Conservation (phyloP, 805 yeast species). For the Candida tammaniensis region DNA sequence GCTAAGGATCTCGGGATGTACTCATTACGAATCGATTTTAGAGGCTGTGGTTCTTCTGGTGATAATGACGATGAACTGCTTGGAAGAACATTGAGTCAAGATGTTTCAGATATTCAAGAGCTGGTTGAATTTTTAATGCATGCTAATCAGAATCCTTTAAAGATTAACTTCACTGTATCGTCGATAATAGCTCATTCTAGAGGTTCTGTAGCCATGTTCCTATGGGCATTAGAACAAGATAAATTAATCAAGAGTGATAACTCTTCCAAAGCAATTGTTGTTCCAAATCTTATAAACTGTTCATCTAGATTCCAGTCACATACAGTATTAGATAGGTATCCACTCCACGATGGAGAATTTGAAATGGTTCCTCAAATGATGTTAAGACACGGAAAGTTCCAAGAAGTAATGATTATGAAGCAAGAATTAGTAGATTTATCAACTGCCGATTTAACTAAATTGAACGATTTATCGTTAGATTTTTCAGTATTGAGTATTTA, state of each 20-base stretch:
- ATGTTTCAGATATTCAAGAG: conserved; percentile 61
- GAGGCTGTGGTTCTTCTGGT: conserved; percentile 81
- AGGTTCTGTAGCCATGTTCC: conserved; percentile 72
- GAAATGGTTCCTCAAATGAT: conserved; percentile 17
- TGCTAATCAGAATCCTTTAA: conserved; percentile 32
- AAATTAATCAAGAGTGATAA: conserved; percentile 25
- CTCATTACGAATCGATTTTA: conserved; percentile 76
- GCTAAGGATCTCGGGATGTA: conserved; percentile 59
- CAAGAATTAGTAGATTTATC: conserved; percentile 53
- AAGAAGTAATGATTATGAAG: conserved; percentile 40
- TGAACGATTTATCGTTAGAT: conserved; percentile 42
- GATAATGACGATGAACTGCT: conserved; percentile 31
- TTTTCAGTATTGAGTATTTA: conserved; percentile 64
- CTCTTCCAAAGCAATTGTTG: conserved; percentile 33
- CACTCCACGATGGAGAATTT: conserved; percentile 16
- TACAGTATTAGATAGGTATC: conserved; percentile 43
- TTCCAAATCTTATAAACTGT: conserved; percentile 69
- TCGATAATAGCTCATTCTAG: conserved; percentile 77
- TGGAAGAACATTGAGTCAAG: conserved; percentile 64
- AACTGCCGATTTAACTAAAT: conserved; percentile 40
- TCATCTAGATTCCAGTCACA: conserved; percentile 64
- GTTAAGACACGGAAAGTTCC: conserved; percentile 51
- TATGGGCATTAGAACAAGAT: conserved; percentile 59
- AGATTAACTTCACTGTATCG: conserved; percentile 45
- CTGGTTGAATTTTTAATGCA: conserved; percentile 29